Base-by-base conservation (phyloP, 306 rosid genomes). In the Lathyrus oleraceus region DNA sequence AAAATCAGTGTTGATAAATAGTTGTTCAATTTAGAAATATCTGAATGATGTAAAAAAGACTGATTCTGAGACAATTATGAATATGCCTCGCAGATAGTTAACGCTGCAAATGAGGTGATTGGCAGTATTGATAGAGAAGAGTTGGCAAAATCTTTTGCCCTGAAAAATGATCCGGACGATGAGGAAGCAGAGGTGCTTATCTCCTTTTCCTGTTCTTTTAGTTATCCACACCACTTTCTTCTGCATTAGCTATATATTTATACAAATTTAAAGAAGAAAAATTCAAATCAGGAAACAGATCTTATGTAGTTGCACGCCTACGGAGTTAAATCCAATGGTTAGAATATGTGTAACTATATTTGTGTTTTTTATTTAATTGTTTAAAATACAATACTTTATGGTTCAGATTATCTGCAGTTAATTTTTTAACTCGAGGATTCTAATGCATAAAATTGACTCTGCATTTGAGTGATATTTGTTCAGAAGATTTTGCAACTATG, bases 101-200 rank as follows among this genome's bases (percentile, higher is more conserved):
- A 79, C 68, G 94, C 97, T 64, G 95, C 97, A 49, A 79, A 81
- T 81, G 92, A 85, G 70, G 96, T 94, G 70, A 65, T 87, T 51
- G 82, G 79, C 49, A 94, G 98, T 72, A 77, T 90, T 70, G 92
- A 91, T 78, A 88, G 44, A 84, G 97, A 94, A 17, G 95, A 88
- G 84, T 73, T 94, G 32, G 86, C 83, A 28, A 87, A 84, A 65
- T 67, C 0, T 48, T 80, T 88, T 53, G 84, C 96, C 2, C 73
- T 88, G 27, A 94, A 79, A 85, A 75, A 61, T 81, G 92, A 94
- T 54, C 86, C 87, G 0, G 98, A 87, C 44, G 98, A 90, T 44
- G 98, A 90, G 69, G 97, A 88, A 49, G 84, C 82, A 25, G 96
- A 94, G 92, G 98, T 94, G 10, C 72, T 43, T 64, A 75, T 44